Evolutionary conservation across 1,139 yeast genomes (phyloP), one percentile per base, ranked within the genome.

Genomic region (Meyerozyma guilliermondii): DNA sequence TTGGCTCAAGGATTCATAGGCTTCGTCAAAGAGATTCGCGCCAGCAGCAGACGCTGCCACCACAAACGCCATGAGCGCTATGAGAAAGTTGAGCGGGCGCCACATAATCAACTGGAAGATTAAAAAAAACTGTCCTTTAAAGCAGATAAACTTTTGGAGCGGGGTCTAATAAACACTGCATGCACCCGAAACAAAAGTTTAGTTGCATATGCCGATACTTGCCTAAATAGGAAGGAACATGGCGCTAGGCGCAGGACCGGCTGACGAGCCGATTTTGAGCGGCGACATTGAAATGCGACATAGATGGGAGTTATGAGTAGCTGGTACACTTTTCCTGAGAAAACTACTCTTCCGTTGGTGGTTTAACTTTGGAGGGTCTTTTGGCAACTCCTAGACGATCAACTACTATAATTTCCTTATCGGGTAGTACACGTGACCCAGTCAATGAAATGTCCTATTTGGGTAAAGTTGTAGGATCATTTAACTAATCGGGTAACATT

Each of bases 401-500:
- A 20, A 5, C 2, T 26, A 7, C 5, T 26, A n/a, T n/a, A 26
- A 26, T 26, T 26, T 10, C 28, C 28, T n/a, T 3, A 26, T 29
- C 11, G 29, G 40, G 29, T 7, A 9, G 24, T 20, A 13, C 40
- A 24, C 27, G 34, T 23, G 22, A 33, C 13, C 9, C 17, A 4
- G 11, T 23, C 24, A 33, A 33, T 33, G 36, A 33, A 11, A 33
- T 33, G 14, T 17, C 36, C 36, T 33, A 33, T 16, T 33, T 17
- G 24, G 36, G 36, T 18, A 33, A 33, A 18, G 36, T 9, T 16
- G 24, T 18, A 16, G 10, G 23, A 17, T 16, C 23, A 30, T 33
- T 33, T 33, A 33, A 33, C 36, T 33, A 33, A 17, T 18, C 24
- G 24, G 36, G 36, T 18, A 33, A 33, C 16, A 18, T 33, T 33